Evolutionary conservation across 2,329 filamentous ascomycete genomes (phyloP).

Genomic region (Chrysoporthe austroafricana): DNA sequence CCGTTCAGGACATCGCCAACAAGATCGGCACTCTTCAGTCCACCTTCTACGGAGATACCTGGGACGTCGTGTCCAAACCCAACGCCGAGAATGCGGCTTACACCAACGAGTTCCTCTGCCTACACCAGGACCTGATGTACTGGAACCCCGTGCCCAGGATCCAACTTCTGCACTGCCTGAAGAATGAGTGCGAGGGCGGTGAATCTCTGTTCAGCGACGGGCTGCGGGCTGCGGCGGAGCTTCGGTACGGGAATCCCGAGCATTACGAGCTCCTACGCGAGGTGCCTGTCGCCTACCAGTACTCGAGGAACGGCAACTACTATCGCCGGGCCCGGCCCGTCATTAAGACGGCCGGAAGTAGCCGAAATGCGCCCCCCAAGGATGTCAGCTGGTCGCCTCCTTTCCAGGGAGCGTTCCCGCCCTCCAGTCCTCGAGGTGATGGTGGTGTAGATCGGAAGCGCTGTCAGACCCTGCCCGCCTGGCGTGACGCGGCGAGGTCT

Average conservation of each 20-base stretch:
- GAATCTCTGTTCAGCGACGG: constrained; percentile 86
- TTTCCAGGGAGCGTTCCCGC: constrained; percentile 10
- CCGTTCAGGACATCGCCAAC: constrained; percentile 69
- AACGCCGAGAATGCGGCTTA: constrained; percentile 91
- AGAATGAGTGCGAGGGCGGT: constrained; percentile 78
- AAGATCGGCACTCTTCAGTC: constrained; percentile 79
- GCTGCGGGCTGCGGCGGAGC: constrained; percentile 59
- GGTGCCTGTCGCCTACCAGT: constrained; percentile 59
- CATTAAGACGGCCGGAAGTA: constrained; percentile 39
- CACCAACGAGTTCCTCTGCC: constrained; percentile 77
- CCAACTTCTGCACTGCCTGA: constrained; percentile 87
- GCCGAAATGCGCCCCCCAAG: not conserved
- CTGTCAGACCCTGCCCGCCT: constrained; percentile 34
- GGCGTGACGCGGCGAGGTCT: constrained; percentile 52
- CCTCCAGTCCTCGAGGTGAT: constrained; percentile 14
- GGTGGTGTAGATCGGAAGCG: too few species aligned
- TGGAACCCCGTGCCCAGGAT: constrained; percentile 77
- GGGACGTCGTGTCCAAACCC: constrained; percentile 83
- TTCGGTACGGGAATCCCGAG: constrained; percentile 35
- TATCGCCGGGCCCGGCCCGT: constrained; percentile 58
- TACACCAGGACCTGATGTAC: constrained; percentile 95
- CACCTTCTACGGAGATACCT: constrained; percentile 90
- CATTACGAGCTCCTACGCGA: constrained; percentile 45
- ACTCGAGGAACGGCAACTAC: constrained; percentile 70
- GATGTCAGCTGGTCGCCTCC: constrained; percentile 19